Percentiles rank a stretch among this genome's conserved stretches.
Conservation (phyloP, 371 early-diverging fungal species). For the Zychaea mexicana region DNA sequence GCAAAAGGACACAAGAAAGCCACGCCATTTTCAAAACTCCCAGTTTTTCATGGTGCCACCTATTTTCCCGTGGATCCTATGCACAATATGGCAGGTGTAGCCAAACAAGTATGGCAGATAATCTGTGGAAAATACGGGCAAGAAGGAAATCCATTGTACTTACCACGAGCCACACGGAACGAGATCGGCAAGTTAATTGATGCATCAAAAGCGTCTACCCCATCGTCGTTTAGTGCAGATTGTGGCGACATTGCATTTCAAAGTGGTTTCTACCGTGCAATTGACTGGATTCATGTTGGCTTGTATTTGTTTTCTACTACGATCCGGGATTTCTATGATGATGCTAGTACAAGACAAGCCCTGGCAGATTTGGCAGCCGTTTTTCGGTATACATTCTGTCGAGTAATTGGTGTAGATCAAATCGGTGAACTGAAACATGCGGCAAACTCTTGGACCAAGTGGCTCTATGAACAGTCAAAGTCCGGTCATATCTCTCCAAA, state of each 20-base stretch:
- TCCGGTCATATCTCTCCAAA: background rate
- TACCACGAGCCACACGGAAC: background rate
- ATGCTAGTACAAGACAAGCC: background rate
- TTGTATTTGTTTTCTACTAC: background rate
- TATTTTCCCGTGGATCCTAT: constrained; percentile 6
- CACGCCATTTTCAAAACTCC: background rate
- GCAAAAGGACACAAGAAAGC: background rate
- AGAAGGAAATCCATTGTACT: background rate
- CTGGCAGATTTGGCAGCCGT: background rate
- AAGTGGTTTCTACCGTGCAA: background rate
- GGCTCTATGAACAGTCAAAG: background rate
- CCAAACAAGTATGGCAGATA: background rate
- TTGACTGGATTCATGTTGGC: constrained; percentile 3
- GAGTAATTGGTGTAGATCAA: background rate
- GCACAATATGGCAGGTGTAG: background rate
- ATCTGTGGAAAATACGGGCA: background rate
- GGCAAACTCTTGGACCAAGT: background rate
- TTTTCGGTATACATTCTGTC: background rate
- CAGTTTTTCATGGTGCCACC: background rate
- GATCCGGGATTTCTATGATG: background rate
- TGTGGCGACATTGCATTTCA: background rate
- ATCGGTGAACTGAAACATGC: too few species aligned
- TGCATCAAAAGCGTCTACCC: background rate
- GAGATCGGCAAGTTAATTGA: background rate
- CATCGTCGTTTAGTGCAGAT: background rate